Evolutionary conservation across 1,284 basidiomycete species (phyloP).

Genomic region (Ceratobasidium sp.): DNA sequence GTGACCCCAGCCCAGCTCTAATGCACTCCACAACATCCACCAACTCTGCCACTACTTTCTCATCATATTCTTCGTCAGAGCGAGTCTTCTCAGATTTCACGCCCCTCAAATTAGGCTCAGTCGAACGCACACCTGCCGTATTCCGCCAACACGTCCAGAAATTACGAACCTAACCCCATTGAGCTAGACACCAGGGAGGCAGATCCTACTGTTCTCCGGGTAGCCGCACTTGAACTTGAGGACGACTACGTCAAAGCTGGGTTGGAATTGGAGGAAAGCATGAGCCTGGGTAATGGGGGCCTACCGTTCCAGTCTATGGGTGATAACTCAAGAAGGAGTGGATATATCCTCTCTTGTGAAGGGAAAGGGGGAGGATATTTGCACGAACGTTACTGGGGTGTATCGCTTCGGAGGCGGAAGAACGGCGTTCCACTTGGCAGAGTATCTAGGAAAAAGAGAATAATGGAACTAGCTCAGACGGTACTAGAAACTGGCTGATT

Average conservation of each 20-base stretch:
- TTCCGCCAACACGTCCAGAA: slow-evolving; percentile 31
- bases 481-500: slow-evolving; percentile 6
- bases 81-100: slow-evolving; percentile 18
- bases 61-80: background rate
- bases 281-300: background rate
- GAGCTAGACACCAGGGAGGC: slow-evolving; percentile 28
- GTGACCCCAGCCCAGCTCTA: no score
- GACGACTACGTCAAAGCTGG: no score
- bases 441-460: background rate
- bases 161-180: slow-evolving; percentile 22
- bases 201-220: slow-evolving; percentile 2
- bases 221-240: background rate
- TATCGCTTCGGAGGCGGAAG: background rate
- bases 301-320: background rate
- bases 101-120: slow-evolving; percentile 26
- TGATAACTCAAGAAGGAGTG: background rate
- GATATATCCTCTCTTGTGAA: slow-evolving; percentile 17
- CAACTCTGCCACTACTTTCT: background rate
- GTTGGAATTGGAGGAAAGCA: background rate
- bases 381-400: slow-evolving; percentile 23
- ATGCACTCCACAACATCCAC: background rate
- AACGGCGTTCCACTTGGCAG: background rate
- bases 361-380: slow-evolving; percentile 2
- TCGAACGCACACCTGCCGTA: slow-evolving; percentile 34
- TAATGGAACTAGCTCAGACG: no score